Evolutionary conservation across 106 monocot genomes (phyloP).

Genomic region (Acorus calamus): DNA sequence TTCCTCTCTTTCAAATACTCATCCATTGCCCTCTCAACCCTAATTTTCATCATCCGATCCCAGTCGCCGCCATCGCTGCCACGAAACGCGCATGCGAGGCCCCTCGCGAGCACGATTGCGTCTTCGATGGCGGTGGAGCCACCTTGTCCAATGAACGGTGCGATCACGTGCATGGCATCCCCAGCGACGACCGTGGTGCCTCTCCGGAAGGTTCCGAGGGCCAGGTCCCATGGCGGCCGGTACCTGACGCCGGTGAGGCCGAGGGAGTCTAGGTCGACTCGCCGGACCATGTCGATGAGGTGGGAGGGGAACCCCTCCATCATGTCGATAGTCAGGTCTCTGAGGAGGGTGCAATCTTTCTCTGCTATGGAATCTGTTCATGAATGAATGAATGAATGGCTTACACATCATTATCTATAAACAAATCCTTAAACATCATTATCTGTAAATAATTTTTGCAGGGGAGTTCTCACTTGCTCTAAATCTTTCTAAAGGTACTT

Average conservation of each 20-base stretch:
- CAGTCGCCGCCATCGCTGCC: background rate
- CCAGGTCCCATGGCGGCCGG: conserved; percentile 20
- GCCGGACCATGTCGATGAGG: conserved; percentile 19
- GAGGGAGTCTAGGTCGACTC: conserved; percentile 10
- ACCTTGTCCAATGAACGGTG: conserved; percentile 25
- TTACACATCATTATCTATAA: no score
- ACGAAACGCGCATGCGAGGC: conserved; percentile 5
- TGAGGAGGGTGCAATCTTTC: background rate
- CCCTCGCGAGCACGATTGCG: conserved; percentile 27
- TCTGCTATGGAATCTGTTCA: no score
- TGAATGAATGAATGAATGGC: no score
- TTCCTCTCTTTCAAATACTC: conserved; percentile 10
- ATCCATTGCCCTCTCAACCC: conserved; percentile 3
- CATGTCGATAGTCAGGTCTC: no score
- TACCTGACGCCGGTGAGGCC: conserved; percentile 17
- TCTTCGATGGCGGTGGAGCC: conserved; percentile 28
- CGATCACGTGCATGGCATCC: conserved; percentile 37
- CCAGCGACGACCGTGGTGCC: conserved; percentile 29
- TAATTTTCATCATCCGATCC: background rate
- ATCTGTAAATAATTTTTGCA: no score
- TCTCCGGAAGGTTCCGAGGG: conserved; percentile 9
- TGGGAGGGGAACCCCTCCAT: background rate
- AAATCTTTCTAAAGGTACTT: no score
- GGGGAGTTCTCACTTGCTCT: no score
- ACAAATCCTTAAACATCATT: no score